A percentile compares a stretch with the other conserved stretches of the same genome.
Conservation (phyloP, 352 stramenopile genomes). For the Blastocystis hominis region DNA sequence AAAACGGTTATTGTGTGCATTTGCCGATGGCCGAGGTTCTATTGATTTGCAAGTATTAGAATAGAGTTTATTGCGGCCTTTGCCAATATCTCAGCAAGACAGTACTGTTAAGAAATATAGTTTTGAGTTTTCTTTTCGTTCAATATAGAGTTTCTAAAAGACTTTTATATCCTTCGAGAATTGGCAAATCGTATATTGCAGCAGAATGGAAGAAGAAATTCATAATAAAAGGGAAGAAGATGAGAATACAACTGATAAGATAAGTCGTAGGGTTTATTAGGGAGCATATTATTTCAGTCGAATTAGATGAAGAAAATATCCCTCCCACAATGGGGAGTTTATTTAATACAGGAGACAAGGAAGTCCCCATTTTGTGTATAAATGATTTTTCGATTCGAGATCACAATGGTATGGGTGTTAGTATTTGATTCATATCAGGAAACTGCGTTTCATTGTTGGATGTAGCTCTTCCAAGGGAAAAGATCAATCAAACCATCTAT, state of each 20-base stretch:
- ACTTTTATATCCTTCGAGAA: not conserved
- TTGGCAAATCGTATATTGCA: not conserved
- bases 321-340: not conserved
- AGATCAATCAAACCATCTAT: not conserved
- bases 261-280: not conserved
- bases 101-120: not conserved
- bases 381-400: constrained; percentile 17
- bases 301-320: constrained; percentile 9
- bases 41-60: not conserved
- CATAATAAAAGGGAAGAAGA: not conserved
- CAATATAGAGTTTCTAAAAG: not conserved
- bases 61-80: not conserved
- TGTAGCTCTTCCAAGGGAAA: not conserved
- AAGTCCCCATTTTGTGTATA: constrained; percentile 36
- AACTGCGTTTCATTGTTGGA: not conserved
- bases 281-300: not conserved
- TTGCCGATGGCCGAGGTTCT: not conserved
- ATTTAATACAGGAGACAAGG: not conserved
- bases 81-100: not conserved
- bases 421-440: not conserved
- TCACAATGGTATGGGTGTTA: not conserved
- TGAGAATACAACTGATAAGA: not conserved
- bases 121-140: not conserved
- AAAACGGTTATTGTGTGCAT: not conserved
- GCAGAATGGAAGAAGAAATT: not conserved